Evolutionary conservation across 176 grass and related monocot species (phyloP), one percentile per base, ranked within the genome.

Genomic region (Panicum miliaceum): DNA sequence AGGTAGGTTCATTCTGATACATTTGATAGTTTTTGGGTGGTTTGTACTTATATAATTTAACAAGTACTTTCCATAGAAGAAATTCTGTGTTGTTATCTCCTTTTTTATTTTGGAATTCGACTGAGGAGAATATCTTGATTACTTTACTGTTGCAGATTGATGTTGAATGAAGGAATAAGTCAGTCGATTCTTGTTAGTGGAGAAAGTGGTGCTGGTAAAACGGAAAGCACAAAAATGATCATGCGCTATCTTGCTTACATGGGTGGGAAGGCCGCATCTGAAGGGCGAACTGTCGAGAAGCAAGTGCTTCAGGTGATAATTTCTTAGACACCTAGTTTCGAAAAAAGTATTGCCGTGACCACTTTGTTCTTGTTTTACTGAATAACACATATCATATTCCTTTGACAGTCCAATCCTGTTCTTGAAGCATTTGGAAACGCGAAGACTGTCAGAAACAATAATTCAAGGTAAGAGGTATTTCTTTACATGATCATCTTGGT

Each of bases 381-480:
- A 73, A 82, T 82, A 60, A 76, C n/a, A 57, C 12, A 25, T 82
- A 58, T 48, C 16, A 63, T 81, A 59, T 86, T 70, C 38, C 38
- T 91, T 42, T 71, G 53, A 36, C 91, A 98, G 96, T 98, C 96
- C 69, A 98, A 98, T 94, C 96, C 96, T 83, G 96, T 98, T 81
- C 94, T 98, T 62, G 96, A 98, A 90, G 96, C 96, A 92, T 98
- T 98, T 90, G 96, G 96, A 85, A 98, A 98, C 89, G 93, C 96
- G 68, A 98, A 98, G 85, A 98, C 96, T 67, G 93, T 98, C 62
- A 92, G 96, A 89, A 98, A 98, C 56, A 98, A 98, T 78, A 98
- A 98, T 89, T 98, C 96, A 22, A 98, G 96, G 96, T 94, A 74
- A 72, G 62, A 77, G 83, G 32, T 29, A 78, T 78, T 78, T 86